Percentiles rank a stretch among this genome's conserved stretches.
Conservation (phyloP, 106 monocot species). For the Phalaenopsis equestris region DNA sequence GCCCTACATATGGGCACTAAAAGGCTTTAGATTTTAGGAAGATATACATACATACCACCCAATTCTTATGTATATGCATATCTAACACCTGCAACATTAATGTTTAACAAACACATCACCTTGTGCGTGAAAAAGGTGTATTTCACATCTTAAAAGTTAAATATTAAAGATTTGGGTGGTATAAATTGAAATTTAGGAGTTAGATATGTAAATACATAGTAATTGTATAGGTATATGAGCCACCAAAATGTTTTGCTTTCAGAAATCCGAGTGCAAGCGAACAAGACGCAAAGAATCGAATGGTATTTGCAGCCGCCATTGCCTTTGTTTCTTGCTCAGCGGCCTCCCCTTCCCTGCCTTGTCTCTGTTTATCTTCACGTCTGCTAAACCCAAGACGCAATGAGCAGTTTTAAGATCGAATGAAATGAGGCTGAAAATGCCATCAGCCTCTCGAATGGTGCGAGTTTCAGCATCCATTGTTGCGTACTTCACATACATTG, state of each 20-base stretch:
- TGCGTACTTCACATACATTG: conserved; percentile 21
- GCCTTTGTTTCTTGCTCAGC: conserved; percentile 24
- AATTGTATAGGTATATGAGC: too few species aligned
- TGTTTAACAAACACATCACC: too few species aligned
- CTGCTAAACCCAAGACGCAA: conserved; percentile 80
- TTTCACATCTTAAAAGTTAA: too few species aligned
- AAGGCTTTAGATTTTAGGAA: too few species aligned
- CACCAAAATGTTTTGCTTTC: background rate
- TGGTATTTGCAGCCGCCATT: conserved; percentile 18
- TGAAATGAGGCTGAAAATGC: conserved; percentile 65
- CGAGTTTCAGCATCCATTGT: background rate
- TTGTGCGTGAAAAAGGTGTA: too few species aligned
- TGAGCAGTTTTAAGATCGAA: conserved; percentile 43
- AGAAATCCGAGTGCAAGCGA: conserved; percentile 19
- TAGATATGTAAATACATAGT: too few species aligned
- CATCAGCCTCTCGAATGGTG: conserved; percentile 49
- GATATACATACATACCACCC: too few species aligned
- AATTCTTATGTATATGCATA: too few species aligned
- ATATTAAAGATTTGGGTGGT: too few species aligned
- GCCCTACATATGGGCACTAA: too few species aligned
- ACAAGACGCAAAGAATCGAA: conserved; percentile 19
- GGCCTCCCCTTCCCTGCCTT: conserved; percentile 37
- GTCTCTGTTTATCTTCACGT: conserved; percentile 74
- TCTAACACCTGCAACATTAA: too few species aligned
- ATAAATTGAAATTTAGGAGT: too few species aligned